These are phyloP conservation scores for Eucalyptus brandiana DNA, from an alignment of 345 rosid genomes.

Conservation along the genomic window DNA sequence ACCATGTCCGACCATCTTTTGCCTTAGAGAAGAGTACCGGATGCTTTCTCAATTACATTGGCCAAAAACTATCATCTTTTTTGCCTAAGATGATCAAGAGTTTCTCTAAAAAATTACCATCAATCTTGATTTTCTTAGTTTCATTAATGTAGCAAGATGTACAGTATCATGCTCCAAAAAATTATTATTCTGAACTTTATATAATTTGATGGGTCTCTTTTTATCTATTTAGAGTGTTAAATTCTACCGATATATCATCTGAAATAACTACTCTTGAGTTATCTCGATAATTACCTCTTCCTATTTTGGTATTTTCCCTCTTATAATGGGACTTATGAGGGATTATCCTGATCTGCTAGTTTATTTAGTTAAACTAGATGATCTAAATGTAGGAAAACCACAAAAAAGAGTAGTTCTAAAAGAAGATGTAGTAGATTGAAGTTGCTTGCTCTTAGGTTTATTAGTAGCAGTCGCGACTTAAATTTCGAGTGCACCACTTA, in stretches of 20 bases:
- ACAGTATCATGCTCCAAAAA: background rate
- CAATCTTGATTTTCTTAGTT: background rate
- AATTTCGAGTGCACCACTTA: no score
- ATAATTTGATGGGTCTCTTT: background rate
- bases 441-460: background rate
- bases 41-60: background rate
- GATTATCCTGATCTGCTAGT: background rate
- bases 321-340: background rate
- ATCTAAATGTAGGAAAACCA: background rate
- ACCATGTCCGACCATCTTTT: background rate
- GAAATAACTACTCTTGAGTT: background rate
- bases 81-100: background rate
- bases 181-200: background rate
- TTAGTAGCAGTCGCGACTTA: rapidly evolving
- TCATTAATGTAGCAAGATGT: background rate
- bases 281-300: background rate
- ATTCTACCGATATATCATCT: background rate
- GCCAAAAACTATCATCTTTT: background rate
- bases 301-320: background rate
- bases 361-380: background rate
- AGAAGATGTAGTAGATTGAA: background rate
- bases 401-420: background rate
- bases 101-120: background rate
- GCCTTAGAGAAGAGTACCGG: background rate
- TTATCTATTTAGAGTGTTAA: background rate